Evolutionary conservation across 176 grass and related monocot genomes (phyloP).

Genomic region (Oryza officinalis): DNA sequence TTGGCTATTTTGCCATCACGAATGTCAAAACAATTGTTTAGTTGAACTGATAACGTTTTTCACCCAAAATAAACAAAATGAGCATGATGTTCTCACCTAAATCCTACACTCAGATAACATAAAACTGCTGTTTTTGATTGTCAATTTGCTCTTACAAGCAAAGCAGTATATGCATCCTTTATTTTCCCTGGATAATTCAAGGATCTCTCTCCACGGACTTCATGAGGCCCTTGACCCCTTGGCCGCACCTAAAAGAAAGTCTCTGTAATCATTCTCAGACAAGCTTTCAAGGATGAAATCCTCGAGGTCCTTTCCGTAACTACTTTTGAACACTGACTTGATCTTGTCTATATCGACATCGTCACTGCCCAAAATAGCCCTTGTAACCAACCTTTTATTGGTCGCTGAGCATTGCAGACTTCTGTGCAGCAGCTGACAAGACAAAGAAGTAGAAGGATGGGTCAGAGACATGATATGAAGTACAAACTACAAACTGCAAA

Average conservation of each 20-base stretch:
- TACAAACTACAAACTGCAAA: neutral
- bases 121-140: slow-evolving; percentile 21
- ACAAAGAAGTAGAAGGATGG: slow-evolving; percentile 28
- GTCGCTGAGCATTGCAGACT: slow-evolving; percentile 39
- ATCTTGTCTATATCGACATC: slow-evolving; percentile 67
- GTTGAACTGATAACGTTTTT: slow-evolving; percentile 12
- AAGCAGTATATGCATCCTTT: slow-evolving; percentile 6
- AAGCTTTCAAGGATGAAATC: slow-evolving; percentile 70
- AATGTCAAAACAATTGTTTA: slow-evolving; percentile 31
- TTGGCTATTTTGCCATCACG: neutral
- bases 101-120: slow-evolving; percentile 25
- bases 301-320: slow-evolving; percentile 54
- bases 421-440: slow-evolving; percentile 59
- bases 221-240: slow-evolving; percentile 36
- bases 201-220: neutral
- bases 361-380: slow-evolving; percentile 72
- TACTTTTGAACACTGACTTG: slow-evolving; percentile 58
- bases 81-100: neutral
- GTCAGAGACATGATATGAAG: slow-evolving; percentile 13
- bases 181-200: slow-evolving; percentile 8
- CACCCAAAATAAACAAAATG: neutral
- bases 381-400: slow-evolving; percentile 54
- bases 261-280: slow-evolving; percentile 66
- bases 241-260: slow-evolving; percentile 71
- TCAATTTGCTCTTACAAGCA: slow-evolving; percentile 26